Percentiles rank a stretch among this genome's conserved stretches.
Conservation (phyloP, 2,329 filamentous ascomycete genomes). For the Coleophoma cylindrospora region DNA sequence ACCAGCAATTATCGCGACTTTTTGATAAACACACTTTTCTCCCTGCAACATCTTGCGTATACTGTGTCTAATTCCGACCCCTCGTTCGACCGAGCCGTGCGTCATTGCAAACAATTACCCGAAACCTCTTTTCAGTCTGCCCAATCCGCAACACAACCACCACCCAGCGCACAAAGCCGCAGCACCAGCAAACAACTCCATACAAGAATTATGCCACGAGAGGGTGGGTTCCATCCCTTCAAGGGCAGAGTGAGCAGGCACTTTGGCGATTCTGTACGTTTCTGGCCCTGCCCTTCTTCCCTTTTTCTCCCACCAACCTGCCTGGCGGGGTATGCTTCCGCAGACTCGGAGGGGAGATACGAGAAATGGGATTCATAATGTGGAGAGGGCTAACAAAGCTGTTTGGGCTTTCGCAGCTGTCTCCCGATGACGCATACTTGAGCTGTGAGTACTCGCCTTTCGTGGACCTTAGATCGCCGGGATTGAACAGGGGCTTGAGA, state of each 20-base stretch:
- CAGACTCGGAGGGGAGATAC: not conserved
- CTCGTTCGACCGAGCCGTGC: too few relatives aligned
- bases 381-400: conserved; percentile 14
- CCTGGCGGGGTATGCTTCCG: not conserved
- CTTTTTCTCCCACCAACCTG: not conserved
- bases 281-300: not conserved
- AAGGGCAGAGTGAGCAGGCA: conserved; percentile 43
- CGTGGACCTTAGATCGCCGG: too few relatives aligned
- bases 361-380: not conserved
- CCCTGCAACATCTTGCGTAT: too few relatives aligned
- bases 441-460: conserved; percentile 50
- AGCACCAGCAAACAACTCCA: not conserved
- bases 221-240: conserved; percentile 45
- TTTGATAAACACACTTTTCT: not conserved
- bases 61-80: too few relatives aligned
- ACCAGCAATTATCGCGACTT: not conserved
- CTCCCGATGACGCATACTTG: conserved; percentile 64
- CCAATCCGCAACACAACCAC: too few relatives aligned
- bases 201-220: conserved; percentile 14
- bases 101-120: too few relatives aligned
- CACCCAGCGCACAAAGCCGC: too few relatives aligned
- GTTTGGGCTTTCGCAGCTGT: conserved; percentile 31
- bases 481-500: not conserved
- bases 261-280: conserved; percentile 43
- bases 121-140: too few relatives aligned